Conservation (phyloP, 495 filamentous ascomycete genomes). For the Lasiosphaeria ovina region DNA sequence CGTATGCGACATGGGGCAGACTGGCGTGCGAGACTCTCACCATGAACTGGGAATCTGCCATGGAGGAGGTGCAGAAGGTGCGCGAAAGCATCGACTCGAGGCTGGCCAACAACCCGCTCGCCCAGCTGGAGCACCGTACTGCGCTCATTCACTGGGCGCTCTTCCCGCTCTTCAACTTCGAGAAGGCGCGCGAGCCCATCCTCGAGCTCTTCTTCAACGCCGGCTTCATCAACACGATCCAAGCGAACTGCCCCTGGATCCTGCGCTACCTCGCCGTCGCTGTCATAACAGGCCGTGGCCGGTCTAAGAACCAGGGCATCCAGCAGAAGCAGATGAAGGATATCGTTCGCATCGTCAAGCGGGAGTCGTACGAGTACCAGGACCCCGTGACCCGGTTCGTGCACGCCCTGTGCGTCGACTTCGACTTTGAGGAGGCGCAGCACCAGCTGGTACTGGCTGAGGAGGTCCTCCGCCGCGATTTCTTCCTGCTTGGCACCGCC, state of each 20-base stretch:
- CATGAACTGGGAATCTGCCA: conserved; percentile 90
- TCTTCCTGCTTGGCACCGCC: conserved; percentile 84
- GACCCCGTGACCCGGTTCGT: conserved; percentile 96
- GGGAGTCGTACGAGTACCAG: conserved; percentile 95
- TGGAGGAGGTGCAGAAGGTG: conserved; percentile 92
- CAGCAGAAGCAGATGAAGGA: conserved; percentile 99
- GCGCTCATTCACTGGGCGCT: conserved; percentile 98
- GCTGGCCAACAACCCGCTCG: conserved; percentile 92
- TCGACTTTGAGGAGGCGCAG: conserved; percentile 98
- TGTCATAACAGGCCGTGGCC: conserved; percentile 90
- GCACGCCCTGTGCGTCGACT: conserved; percentile 94
- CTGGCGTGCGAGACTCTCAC: conserved; percentile 90
- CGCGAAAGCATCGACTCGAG: conserved; percentile 89
- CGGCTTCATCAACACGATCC: conserved; percentile 97
- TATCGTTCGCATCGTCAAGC: conserved; percentile 86
- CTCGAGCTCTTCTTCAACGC: conserved; percentile 96
- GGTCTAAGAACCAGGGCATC: conserved; percentile 73
- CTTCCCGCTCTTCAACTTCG: conserved; percentile 98
- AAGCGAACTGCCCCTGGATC: conserved; percentile 96
- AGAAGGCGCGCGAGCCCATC: conserved; percentile 81
- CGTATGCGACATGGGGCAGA: conserved; percentile 94
- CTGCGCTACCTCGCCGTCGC: conserved; percentile 91
- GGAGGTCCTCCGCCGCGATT: conserved; percentile 86
- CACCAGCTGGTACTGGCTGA: conserved; percentile 87
- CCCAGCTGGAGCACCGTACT: conserved; percentile 89